These are phyloP conservation scores for Steccherinum ochraceum DNA, from an alignment of 768 basidiomycete genomes.

Conservation along the genomic window DNA sequence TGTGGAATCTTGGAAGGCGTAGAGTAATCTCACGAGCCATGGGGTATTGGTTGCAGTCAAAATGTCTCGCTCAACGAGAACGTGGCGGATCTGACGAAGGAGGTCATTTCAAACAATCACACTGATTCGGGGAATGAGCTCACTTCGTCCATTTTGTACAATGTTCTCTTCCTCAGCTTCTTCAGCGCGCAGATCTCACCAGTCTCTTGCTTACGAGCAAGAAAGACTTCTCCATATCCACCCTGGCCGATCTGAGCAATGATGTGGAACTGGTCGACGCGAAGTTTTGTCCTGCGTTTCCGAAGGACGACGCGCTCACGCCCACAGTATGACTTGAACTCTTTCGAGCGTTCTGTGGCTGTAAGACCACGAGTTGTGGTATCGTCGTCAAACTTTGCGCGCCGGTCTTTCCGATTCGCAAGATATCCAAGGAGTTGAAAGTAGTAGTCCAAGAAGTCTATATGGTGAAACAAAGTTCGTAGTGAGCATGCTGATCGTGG, in stretches of 20 bases:
- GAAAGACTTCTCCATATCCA: conserved; percentile 95
- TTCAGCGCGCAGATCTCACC: conserved; percentile 96
- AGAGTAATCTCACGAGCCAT: conserved; percentile 91
- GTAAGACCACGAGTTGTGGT: conserved; percentile 61
- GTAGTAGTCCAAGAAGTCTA: conserved; percentile 97
- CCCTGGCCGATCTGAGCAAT: conserved; percentile 99
- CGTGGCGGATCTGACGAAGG: conserved; percentile 79
- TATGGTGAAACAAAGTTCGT: no score
- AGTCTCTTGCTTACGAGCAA: conserved; percentile 92
- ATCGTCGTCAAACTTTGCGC: conserved; percentile 77
- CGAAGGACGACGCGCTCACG: conserved; percentile 91
- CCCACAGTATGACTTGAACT: conserved; percentile 90
- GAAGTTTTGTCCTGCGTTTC: conserved; percentile 85
- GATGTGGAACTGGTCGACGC: conserved; percentile 94
- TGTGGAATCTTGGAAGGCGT: conserved; percentile 92
- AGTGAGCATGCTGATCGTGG: no score
- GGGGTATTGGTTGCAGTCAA: conserved; percentile 95
- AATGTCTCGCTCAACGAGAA: conserved; percentile 96
- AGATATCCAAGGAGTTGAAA: conserved; percentile 93
- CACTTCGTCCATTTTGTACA: conserved; percentile 99
- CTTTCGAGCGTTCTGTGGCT: conserved; percentile 54
- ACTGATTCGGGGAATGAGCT: neutral
- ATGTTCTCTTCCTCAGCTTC: conserved; percentile 91
- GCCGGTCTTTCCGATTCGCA: conserved; percentile 77
- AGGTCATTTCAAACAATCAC: neutral